Conservation (phyloP, 805 yeast species). For the Yarrowia keelungensis region DNA sequence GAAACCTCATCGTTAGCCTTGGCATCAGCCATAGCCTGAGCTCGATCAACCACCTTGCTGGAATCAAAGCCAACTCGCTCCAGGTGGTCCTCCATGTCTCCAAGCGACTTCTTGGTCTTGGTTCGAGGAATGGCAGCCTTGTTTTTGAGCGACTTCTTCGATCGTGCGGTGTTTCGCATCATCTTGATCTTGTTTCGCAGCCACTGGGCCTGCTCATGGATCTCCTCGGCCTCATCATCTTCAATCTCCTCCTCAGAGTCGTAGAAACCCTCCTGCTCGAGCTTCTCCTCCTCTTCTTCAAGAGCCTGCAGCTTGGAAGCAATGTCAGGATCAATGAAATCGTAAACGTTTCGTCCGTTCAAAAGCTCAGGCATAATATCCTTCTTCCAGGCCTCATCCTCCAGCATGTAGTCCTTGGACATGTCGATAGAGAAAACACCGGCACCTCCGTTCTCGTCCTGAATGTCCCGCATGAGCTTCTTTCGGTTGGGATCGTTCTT, state of each 20-base stretch:
- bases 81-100: conserved; percentile 88
- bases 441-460: conserved; percentile 96
- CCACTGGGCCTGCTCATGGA: conserved; percentile 90
- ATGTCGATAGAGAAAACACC: conserved; percentile 95
- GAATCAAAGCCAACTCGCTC: conserved; percentile 89
- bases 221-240: conserved; percentile 70
- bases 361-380: conserved; percentile 96
- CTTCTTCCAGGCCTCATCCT: conserved; percentile 97
- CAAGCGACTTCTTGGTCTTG: conserved; percentile 65
- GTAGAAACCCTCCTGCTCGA: conserved; percentile 94
- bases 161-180: conserved; percentile 88
- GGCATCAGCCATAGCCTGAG: conserved; percentile 47
- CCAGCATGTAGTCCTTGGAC: conserved; percentile 89
- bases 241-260: conserved; percentile 76
- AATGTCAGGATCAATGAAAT: conserved; percentile 95
- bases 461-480: conserved; percentile 83
- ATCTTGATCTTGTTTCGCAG: conserved; percentile 93
- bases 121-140: conserved; percentile 87
- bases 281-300: conserved; percentile 95
- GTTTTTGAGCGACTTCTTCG: conserved; percentile 85
- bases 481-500: conserved; percentile 81
- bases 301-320: conserved; percentile 90
- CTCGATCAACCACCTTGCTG: conserved; percentile 63
- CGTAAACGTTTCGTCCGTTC: conserved; percentile 96
- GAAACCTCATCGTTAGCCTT: conserved; percentile 52